Percentiles rank a stretch among this genome's conserved stretches.
Evolutionary conservation across 78 protist species (phyloP).

Genomic region (Blattamonas nauphoetae): DNA sequence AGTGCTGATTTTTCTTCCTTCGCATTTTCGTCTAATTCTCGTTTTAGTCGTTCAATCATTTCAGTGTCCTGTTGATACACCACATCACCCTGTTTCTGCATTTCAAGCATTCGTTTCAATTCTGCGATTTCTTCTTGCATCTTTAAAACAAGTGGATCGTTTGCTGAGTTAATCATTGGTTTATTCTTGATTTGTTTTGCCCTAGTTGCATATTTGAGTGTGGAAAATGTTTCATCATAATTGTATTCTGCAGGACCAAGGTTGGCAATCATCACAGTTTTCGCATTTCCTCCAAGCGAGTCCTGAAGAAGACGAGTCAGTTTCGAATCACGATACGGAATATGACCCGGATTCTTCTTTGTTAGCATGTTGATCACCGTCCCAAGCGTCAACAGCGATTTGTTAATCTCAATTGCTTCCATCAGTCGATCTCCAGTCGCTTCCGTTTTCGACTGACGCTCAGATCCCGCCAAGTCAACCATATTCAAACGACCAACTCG

Average conservation of each 20-base stretch:
- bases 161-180: slow-evolving; percentile 60
- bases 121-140: slow-evolving; percentile 20
- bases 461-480: slow-evolving; percentile 8
- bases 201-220: slow-evolving; percentile 80
- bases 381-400: slow-evolving; percentile 8
- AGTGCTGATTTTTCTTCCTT: neutral
- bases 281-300: slow-evolving; percentile 13
- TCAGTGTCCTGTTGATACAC: neutral
- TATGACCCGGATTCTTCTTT: neutral
- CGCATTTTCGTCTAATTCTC: neutral
- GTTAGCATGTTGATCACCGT: neutral
- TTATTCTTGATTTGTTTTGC: slow-evolving; percentile 48
- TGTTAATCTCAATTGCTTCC: slow-evolving; percentile 19
- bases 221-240: slow-evolving; percentile 72
- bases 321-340: slow-evolving; percentile 1
- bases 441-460: slow-evolving; percentile 13
- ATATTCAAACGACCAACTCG: neutral
- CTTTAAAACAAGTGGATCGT: slow-evolving; percentile 2
- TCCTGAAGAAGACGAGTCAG: slow-evolving; percentile 21
- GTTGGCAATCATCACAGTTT: slow-evolving; percentile 7
- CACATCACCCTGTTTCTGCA: neutral
- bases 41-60: neutral
- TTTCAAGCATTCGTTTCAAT: neutral
- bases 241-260: slow-evolving; percentile 20
- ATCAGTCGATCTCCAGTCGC: neutral